phyloP scores from a whole-genome alignment of 768 basidiomycete genomes.

The Panaeolus cyanescens region DNA sequence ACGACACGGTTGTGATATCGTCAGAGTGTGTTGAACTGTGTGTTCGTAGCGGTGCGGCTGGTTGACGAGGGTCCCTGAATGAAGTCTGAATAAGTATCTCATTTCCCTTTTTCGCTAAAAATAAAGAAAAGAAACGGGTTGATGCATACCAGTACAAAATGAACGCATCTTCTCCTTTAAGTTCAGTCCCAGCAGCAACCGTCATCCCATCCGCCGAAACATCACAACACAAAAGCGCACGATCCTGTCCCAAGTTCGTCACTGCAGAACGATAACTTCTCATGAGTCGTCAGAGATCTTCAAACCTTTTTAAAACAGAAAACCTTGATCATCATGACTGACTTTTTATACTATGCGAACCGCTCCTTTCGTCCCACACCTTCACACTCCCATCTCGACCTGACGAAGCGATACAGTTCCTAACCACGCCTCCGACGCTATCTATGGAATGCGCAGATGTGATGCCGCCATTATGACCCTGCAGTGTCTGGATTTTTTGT shows the following conservation, averaged over 20 bases:
- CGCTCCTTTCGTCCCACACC: conserved; percentile 73
- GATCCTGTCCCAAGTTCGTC: conserved; percentile 43
- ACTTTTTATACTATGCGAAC: conserved; percentile 60
- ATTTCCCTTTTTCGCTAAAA: not conserved
- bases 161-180: conserved; percentile 78
- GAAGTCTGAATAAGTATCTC: not conserved
- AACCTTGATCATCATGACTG: conserved; percentile 26
- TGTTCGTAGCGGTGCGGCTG: conserved; percentile 65
- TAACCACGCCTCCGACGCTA: conserved; percentile 40
- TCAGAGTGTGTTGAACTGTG: conserved; percentile 92
- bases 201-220: conserved; percentile 69
- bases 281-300: conserved; percentile 40
- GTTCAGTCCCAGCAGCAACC: conserved; percentile 82
- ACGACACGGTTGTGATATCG: conserved; percentile 82
- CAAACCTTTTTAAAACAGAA: not conserved
- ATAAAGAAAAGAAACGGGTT: not conserved
- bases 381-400: conserved; percentile 74
- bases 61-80: conserved; percentile 82
- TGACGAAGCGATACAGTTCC: conserved; percentile 57
- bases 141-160: conserved; percentile 76
- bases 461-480: conserved; percentile 59
- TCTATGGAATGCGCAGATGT: conserved; percentile 53
- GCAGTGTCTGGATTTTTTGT: conserved; percentile 43
- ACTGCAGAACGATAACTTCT: conserved; percentile 43
- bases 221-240: conserved; percentile 65